phyloP scores from a whole-genome alignment of 75 land plant genomes.

The Picea glauca region DNA sequence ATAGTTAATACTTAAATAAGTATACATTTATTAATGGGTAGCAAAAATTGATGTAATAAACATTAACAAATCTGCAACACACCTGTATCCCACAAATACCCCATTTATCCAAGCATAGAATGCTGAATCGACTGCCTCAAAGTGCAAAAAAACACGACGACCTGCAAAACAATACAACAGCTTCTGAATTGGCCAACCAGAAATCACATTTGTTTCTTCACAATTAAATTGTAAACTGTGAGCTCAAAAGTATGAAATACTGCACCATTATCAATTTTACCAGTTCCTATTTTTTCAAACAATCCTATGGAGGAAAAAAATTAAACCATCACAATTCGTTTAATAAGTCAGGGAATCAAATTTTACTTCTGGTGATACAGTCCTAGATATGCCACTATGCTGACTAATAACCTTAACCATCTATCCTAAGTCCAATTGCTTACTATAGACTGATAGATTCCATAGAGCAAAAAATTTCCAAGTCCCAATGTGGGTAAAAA shows the following conservation, averaged over 20 bases:
- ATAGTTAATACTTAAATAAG: neutral
- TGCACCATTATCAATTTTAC: conserved; percentile 2
- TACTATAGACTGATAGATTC: neutral
- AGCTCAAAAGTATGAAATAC: neutral
- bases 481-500: no score
- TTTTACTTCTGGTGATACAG: neutral
- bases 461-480: no score
- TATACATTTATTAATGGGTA: neutral
- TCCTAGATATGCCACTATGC: neutral
- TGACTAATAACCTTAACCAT: neutral
- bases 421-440: neutral
- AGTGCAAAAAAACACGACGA: conserved; percentile 76
- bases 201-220: neutral
- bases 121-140: conserved; percentile 98
- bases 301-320: neutral
- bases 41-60: neutral
- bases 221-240: neutral
- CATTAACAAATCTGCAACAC: conserved; percentile 3
- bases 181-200: neutral
- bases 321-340: neutral
- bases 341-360: neutral
- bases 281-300: neutral
- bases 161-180: conserved; percentile 40
- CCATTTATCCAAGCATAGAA: conserved; percentile 97
- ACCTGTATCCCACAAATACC: conserved; percentile 87